Percentiles rank a stretch among this genome's conserved stretches.
Evolutionary conservation across 768 basidiomycete species (phyloP).

Genomic region (Pseudohyphozyma bogoriensis): DNA sequence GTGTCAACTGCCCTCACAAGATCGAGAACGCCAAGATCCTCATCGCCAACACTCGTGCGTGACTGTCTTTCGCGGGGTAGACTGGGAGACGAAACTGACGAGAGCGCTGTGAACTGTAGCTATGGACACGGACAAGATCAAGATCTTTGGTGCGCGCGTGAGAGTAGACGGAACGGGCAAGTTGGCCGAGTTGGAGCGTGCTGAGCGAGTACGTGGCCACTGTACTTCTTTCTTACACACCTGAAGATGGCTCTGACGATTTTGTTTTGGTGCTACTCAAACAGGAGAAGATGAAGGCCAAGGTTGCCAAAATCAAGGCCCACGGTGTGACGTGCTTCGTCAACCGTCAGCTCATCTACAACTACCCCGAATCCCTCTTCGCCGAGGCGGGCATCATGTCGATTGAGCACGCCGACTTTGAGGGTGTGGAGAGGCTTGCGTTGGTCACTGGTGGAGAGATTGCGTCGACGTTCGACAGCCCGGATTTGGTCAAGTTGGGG

Average conservation of each 20-base stretch:
- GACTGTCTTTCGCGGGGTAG: neutral
- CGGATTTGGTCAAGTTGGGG: constrained; percentile 85
- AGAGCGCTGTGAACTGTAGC: constrained; percentile 44
- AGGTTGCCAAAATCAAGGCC: constrained; percentile 84
- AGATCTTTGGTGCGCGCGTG: constrained; percentile 92
- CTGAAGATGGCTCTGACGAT: constrained; percentile 3
- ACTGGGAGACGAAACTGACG: too few relatives aligned
- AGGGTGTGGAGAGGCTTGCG: constrained; percentile 90
- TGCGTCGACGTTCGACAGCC: constrained; percentile 84
- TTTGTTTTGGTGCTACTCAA: too few relatives aligned
- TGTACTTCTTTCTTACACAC: neutral
- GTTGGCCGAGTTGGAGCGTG: constrained; percentile 93
- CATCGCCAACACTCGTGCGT: constrained; percentile 93
- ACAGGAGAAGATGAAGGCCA: constrained; percentile 99
- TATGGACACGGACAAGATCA: constrained; percentile 99
- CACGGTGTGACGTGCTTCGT: constrained; percentile 97
- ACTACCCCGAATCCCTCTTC: constrained; percentile 94
- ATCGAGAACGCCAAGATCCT: constrained; percentile 91
- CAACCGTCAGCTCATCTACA: constrained; percentile 97
- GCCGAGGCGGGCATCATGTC: constrained; percentile 88
- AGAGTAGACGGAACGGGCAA: constrained; percentile 95
- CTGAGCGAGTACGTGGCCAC: constrained; percentile 61
- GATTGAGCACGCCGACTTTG: constrained; percentile 98
- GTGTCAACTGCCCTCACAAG: constrained; percentile 86
- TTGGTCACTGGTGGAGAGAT: constrained; percentile 98